phyloP scores from a whole-genome alignment of 768 basidiomycete genomes.

The Phylloporus sp. region DNA sequence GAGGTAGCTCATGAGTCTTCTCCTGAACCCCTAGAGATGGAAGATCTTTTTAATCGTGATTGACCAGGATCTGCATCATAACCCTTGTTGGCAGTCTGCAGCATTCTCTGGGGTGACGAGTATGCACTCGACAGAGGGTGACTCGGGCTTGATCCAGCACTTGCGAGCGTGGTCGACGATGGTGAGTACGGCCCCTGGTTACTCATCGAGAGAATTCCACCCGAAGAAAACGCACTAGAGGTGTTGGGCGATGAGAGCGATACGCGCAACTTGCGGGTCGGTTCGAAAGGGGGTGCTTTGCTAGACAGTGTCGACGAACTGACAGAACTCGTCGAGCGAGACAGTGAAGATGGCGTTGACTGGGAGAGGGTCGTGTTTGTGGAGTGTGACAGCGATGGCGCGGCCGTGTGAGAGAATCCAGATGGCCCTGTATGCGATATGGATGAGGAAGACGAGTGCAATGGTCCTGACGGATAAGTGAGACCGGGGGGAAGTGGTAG shows the following conservation, averaged over 20 bases:
- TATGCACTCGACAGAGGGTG: constrained; percentile 13
- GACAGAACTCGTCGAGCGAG: constrained; percentile 28
- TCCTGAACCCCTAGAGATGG: constrained; percentile 11
- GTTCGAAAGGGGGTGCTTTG: constrained; percentile 54
- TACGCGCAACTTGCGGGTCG: constrained; percentile 29
- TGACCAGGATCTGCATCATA: constrained; percentile 8
- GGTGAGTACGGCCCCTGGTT: constrained; percentile 17
- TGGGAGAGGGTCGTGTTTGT: constrained; percentile 16
- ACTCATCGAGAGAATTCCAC: constrained; percentile 9
- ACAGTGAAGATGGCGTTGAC: constrained; percentile 22
- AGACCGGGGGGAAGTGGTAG: constrained; percentile 18
- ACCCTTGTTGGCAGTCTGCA: constrained; percentile 4
- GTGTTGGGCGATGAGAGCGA: constrained; percentile 21
- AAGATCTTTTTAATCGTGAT: constrained; percentile 9
- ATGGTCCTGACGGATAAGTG: constrained; percentile 7
- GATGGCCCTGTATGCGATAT: constrained; percentile 15
- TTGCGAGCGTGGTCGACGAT: constrained; percentile 11
- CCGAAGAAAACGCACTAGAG: constrained; percentile 13
- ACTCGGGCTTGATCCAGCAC: constrained; percentile 7
- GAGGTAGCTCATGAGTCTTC: constrained; percentile 15
- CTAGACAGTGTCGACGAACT: constrained; percentile 45
- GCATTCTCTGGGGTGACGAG: constrained; percentile 14
- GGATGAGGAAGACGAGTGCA: constrained; percentile 15
- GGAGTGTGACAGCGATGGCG: constrained; percentile 12
- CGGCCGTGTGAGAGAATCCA: constrained; percentile 8